phyloP scores from a whole-genome alignment of 2,329 filamentous ascomycete species.

The Eutypa lata region DNA sequence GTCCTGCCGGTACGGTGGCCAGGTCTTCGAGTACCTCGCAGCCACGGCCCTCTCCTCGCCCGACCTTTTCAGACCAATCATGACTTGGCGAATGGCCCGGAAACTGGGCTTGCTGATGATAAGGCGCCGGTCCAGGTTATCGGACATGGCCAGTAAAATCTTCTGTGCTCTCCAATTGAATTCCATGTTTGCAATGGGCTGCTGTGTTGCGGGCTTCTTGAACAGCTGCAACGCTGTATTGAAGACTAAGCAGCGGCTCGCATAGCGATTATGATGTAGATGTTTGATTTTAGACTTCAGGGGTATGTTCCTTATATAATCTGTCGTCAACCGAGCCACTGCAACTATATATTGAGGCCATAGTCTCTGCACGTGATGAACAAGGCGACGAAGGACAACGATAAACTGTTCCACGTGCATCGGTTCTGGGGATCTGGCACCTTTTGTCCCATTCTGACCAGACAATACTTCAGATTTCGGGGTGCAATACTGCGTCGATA shows the following conservation, averaged over 20 bases:
- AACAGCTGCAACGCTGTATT: constrained; percentile 39
- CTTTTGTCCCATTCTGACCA: background rate
- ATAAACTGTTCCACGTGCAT: constrained; percentile 19
- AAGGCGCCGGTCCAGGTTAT: constrained; percentile 44
- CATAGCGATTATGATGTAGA: constrained; percentile 14
- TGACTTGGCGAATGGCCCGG: constrained; percentile 49
- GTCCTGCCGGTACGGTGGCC: constrained; percentile 59
- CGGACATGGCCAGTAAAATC: constrained; percentile 50
- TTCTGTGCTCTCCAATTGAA: constrained; percentile 59
- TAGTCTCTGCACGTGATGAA: constrained; percentile 18
- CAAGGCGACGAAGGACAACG: constrained; percentile 22
- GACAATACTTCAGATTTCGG: constrained; percentile 1
- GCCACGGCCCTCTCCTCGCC: constrained; percentile 46
- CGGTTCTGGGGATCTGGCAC: constrained; percentile 1
- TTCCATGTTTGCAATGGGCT: constrained; percentile 35
- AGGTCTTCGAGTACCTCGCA: constrained; percentile 46
- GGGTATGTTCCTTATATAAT: constrained; percentile 27
- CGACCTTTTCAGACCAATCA: constrained; percentile 53
- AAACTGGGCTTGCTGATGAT: constrained; percentile 52
- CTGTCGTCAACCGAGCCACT: constrained; percentile 26
- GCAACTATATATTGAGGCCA: constrained; percentile 26
- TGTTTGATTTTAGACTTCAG: constrained; percentile 5
- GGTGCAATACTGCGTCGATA: constrained; percentile 10
- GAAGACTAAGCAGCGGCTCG: constrained; percentile 33
- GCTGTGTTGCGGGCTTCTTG: constrained; percentile 28